Conservation (phyloP, 495 filamentous ascomycete genomes). For the Extremus antarcticus region DNA sequence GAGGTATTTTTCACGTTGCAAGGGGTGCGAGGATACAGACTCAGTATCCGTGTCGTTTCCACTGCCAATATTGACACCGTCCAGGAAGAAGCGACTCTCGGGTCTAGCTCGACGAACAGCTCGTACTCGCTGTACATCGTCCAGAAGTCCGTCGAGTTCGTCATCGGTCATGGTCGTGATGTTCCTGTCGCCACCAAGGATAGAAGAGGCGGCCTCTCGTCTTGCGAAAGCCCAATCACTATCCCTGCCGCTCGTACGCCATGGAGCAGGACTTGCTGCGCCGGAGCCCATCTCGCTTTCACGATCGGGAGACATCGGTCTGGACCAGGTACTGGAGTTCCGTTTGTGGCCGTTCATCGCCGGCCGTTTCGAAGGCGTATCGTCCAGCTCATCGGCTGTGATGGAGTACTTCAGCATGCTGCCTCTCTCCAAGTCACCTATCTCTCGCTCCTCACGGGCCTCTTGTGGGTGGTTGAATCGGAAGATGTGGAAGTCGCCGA, state of each 20-base stretch:
- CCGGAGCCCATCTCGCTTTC: slow-evolving; percentile 57
- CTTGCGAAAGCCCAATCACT: slow-evolving; percentile 94
- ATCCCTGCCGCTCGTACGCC: slow-evolving; percentile 44
- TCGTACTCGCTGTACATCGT: slow-evolving; percentile 82
- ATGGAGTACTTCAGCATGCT: slow-evolving; percentile 83
- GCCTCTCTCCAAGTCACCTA: slow-evolving; percentile 42
- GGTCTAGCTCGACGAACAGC: slow-evolving; percentile 65
- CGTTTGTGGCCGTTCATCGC: slow-evolving; percentile 57
- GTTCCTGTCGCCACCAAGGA: slow-evolving; percentile 85
- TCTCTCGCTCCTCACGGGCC: slow-evolving; percentile 77
- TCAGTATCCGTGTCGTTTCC: slow-evolving; percentile 83
- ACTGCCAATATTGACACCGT: slow-evolving; percentile 7
- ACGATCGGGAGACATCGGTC: slow-evolving; percentile 47
- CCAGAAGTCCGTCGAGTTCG: slow-evolving; percentile 87
- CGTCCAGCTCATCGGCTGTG: slow-evolving; percentile 63
- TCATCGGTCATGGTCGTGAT: slow-evolving; percentile 83
- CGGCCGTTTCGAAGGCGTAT: slow-evolving; percentile 46
- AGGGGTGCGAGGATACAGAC: slow-evolving; percentile 73
- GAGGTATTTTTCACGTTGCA: slow-evolving; percentile 82
- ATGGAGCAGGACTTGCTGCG: slow-evolving; percentile 62
- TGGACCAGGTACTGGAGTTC: slow-evolving; percentile 47
- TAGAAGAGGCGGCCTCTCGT: slow-evolving; percentile 79
- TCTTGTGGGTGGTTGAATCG: slow-evolving; percentile 97
- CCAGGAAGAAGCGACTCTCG: slow-evolving; percentile 36
- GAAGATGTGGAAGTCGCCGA: slow-evolving; percentile 98